Conservation (phyloP, 257 asterid genomes). For the Buddleja alternifolia region DNA sequence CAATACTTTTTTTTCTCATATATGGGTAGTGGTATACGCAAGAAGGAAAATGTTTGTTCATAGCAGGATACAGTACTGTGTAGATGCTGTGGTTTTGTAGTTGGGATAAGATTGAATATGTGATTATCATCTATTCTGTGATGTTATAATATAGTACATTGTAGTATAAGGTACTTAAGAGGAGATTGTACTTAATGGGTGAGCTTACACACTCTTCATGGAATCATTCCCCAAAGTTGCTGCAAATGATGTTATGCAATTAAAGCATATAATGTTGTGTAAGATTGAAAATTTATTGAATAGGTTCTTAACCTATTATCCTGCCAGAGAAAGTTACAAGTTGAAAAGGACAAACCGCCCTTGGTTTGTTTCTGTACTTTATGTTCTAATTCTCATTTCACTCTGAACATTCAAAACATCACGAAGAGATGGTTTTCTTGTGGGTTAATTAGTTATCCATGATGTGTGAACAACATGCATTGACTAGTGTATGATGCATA, state of each 20-base stretch:
- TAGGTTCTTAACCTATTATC: not conserved
- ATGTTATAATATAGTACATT: not conserved
- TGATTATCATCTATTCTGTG: not conserved
- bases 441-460: not conserved
- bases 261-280: not conserved
- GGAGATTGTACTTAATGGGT: constrained; percentile 2
- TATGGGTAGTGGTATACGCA: not conserved
- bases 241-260: not conserved
- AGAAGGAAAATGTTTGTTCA: not conserved
- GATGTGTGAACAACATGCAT: constrained; percentile 5
- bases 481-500: constrained; percentile 34
- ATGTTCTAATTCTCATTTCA: constrained; percentile 11
- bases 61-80: not conserved
- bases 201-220: not conserved
- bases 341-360: not conserved
- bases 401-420: not conserved
- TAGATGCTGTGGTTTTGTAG: constrained; percentile 18
- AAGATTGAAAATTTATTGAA: not conserved
- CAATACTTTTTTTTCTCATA: not conserved
- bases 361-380: not conserved
- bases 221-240: not conserved
- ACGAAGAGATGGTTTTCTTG: constrained; percentile 8
- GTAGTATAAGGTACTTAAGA: not conserved
- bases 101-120: not conserved
- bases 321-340: not conserved